Conservation (phyloP, 2,329 filamentous ascomycete species). For the Trichoderma sp. region DNA sequence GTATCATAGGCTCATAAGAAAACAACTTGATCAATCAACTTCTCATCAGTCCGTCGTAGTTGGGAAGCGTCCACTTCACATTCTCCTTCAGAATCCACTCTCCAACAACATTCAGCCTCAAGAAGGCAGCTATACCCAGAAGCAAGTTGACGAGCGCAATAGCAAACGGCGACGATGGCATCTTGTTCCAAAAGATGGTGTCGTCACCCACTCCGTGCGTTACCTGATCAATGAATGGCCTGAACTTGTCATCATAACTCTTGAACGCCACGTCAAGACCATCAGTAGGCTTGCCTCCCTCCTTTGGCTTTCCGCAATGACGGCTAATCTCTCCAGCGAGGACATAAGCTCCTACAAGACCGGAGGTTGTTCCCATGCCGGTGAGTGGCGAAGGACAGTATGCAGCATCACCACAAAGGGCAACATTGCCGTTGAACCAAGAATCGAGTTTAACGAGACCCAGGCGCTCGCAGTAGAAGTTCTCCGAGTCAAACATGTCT, state of each 20-base stretch:
- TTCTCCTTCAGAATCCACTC: neutral
- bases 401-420: constrained; percentile 49
- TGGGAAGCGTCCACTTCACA: neutral
- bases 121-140: neutral
- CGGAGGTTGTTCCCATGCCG: constrained; percentile 47
- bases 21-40: neutral
- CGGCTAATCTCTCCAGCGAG: constrained; percentile 45
- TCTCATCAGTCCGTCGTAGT: neutral
- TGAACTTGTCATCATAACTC: constrained; percentile 40
- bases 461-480: constrained; percentile 47
- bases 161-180: neutral
- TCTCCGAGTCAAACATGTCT: constrained; percentile 33
- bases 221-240: constrained; percentile 35
- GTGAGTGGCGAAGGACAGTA: constrained; percentile 40
- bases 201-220: neutral
- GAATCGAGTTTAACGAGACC: constrained; percentile 41
- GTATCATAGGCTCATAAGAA: neutral
- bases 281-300: constrained; percentile 15
- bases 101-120: neutral
- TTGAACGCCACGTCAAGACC: constrained; percentile 33
- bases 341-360: constrained; percentile 48
- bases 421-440: constrained; percentile 41
- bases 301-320: neutral
- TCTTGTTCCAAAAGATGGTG: neutral
- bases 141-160: constrained; percentile 2